These are phyloP conservation scores for Syncephalastrum monosporum DNA, from an alignment of 371 early-diverging fungal genomes.

Conservation along the genomic window DNA sequence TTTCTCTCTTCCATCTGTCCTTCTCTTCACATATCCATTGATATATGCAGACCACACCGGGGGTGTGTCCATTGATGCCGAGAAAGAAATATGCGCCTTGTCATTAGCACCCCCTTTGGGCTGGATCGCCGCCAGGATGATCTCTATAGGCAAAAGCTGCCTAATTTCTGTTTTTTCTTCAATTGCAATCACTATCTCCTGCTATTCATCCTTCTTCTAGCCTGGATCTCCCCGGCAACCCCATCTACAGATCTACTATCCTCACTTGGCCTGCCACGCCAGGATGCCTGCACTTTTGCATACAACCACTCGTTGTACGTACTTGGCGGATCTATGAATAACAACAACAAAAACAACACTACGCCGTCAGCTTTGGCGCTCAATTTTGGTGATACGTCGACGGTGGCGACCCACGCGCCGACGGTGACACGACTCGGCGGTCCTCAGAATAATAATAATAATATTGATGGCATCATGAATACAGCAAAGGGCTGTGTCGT, in stretches of 20 bases:
- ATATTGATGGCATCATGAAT: too few species aligned
- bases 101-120: background rate
- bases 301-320: conserved; percentile 18
- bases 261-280: conserved; percentile 17
- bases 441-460: too few species aligned
- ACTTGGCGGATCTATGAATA: conserved; percentile 10
- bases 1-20: background rate
- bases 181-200: background rate
- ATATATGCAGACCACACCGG: background rate
- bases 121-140: background rate
- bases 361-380: background rate
- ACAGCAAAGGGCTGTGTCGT: conserved; percentile 10
- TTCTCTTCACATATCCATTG: background rate
- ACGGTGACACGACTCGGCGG: background rate
- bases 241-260: conserved; percentile 2
- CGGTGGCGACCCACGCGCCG: background rate
- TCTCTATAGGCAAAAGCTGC: too few species aligned
- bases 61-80: background rate
- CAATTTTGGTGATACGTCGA: background rate
- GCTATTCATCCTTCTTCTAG: background rate
- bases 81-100: background rate
- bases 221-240: background rate
- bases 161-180: background rate
- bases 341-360: background rate
- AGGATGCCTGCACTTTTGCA: conserved; percentile 14